A percentile compares a stretch with the other conserved stretches of the same genome.
These are phyloP conservation scores for Verruconis gallopava DNA, from an alignment of 2,329 filamentous ascomycete species.

Conservation along the genomic window DNA sequence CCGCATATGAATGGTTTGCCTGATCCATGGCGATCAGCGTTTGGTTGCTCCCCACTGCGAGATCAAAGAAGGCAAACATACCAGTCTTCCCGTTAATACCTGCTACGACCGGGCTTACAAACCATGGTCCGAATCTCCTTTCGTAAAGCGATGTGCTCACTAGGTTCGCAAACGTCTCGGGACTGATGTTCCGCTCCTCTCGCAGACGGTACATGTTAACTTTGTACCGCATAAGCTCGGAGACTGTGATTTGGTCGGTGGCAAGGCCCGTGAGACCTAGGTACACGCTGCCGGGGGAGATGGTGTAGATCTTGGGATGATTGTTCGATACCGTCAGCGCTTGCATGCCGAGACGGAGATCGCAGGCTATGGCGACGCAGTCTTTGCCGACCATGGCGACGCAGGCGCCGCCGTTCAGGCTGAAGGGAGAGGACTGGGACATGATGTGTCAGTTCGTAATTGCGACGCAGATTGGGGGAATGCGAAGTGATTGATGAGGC, in stretches of 20 bases:
- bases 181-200: slow-evolving; percentile 92
- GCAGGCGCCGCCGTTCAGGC: slow-evolving; percentile 88
- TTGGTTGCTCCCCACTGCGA: not conserved
- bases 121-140: slow-evolving; percentile 90
- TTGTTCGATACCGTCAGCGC: slow-evolving; percentile 97
- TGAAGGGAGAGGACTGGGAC: slow-evolving; percentile 72
- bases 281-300: slow-evolving; percentile 92
- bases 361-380: slow-evolving; percentile 98
- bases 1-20: slow-evolving; percentile 90
- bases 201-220: slow-evolving; percentile 99
- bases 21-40: not conserved
- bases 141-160: slow-evolving; percentile 88
- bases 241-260: slow-evolving; percentile 88
- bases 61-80: slow-evolving; percentile 2
- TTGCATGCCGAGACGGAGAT: slow-evolving; percentile 93
- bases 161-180: slow-evolving; percentile 90
- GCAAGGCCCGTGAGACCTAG: slow-evolving; percentile 92
- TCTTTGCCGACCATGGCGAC: slow-evolving; percentile 99
- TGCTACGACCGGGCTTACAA: slow-evolving; percentile 86
- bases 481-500: not conserved
- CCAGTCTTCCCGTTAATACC: slow-evolving; percentile 89
- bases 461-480: not conserved
- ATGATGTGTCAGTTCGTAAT: slow-evolving; percentile 3
- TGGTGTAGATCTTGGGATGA: slow-evolving; percentile 99
- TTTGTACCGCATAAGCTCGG: slow-evolving; percentile 98